A percentile compares a stretch with the other conserved stretches of the same genome.
phyloP scores from a whole-genome alignment of 495 filamentous ascomycete genomes.

The Lasiosphaeria miniovina region DNA sequence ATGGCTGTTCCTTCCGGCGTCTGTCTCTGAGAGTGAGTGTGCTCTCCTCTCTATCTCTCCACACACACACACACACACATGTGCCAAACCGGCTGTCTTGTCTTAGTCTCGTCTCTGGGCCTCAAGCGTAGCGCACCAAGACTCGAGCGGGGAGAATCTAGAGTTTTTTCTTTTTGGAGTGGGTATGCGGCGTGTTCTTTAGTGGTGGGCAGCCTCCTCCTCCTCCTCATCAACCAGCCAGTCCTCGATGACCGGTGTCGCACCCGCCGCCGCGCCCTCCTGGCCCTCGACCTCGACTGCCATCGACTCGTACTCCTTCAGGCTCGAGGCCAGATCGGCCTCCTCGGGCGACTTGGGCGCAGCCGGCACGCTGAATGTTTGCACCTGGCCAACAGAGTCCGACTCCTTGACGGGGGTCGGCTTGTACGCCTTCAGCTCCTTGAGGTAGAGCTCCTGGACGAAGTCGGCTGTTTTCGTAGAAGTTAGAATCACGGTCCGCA shows the following conservation, averaged over 20 bases:
- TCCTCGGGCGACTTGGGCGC: constrained; percentile 86
- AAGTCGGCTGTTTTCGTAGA: constrained; percentile 66
- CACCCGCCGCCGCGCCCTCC: constrained; percentile 41
- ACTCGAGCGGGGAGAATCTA: neutral
- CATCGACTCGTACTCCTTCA: constrained; percentile 90
- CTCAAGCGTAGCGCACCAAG: neutral
- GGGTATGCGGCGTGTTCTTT: constrained; percentile 11
- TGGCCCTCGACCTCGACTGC: constrained; percentile 93
- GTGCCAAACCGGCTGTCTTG: neutral
- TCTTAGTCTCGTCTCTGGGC: neutral
- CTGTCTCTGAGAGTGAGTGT: no score
- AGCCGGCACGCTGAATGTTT: constrained; percentile 76
- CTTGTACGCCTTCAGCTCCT: constrained; percentile 92
- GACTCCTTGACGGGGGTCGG: constrained; percentile 73
- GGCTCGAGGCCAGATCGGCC: constrained; percentile 79
- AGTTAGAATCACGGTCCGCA: neutral
- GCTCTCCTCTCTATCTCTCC: no score
- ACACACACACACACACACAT: neutral
- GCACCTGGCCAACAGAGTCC: constrained; percentile 87
- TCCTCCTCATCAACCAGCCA: constrained; percentile 50
- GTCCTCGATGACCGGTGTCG: constrained; percentile 43
- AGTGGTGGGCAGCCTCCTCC: constrained; percentile 41
- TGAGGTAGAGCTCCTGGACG: constrained; percentile 95
- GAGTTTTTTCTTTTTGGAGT: neutral
- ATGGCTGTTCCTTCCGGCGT: no score